Base-by-base conservation (phyloP, 352 stramenopile species). In the Globisporangium polare region DNA sequence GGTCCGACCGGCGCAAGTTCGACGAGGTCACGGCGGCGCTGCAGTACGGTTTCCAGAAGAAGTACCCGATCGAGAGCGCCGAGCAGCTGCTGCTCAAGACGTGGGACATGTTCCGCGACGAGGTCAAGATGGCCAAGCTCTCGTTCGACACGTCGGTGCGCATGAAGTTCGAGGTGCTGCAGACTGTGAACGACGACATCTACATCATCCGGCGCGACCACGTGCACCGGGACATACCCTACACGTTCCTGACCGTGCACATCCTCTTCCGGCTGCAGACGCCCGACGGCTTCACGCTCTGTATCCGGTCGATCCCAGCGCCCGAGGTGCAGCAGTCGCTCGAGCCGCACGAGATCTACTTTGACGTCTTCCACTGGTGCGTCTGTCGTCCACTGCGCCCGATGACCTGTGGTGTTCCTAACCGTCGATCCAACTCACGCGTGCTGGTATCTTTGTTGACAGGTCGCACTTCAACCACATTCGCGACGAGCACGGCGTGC, bases 221-320 rank as follows among this genome's bases (percentile, higher is more conserved):
- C 54, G 74, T 72, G 53, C 67, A 86, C 58, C 62, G 66, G 6
- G 62, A 58, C 18, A 67, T 85, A 47, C 61, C 72, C 8, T 65
- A 78, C 56, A 84, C 68, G 37, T 88, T 88, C 65, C 56, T 85
- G 43, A 88, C 77, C 0, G 73, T 80, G 26, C 67, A 87, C 62
- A 72, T 90, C 39, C 67, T 87, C 17, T 88, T 87, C 63, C 78
- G 80, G 5, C 54, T 88, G 27, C 69, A 88, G 61, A 88, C 76
- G 10, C 65, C 70, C 8, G 69, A 73, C n/a, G 80, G 80, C 10
- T 90, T 73, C 53, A 72, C 78, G 24, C 50, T 88, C 7, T 86
- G 73, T 53, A 86, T 88, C 65, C 76, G 78, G 18, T 87, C 76
- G 37, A 78, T 90, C 50, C 73, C 78, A 1, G 51, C 78, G 20